Base-by-base conservation (phyloP, 1,284 basidiomycete genomes). In the Cutaneotrichosporon spelunceum region DNA sequence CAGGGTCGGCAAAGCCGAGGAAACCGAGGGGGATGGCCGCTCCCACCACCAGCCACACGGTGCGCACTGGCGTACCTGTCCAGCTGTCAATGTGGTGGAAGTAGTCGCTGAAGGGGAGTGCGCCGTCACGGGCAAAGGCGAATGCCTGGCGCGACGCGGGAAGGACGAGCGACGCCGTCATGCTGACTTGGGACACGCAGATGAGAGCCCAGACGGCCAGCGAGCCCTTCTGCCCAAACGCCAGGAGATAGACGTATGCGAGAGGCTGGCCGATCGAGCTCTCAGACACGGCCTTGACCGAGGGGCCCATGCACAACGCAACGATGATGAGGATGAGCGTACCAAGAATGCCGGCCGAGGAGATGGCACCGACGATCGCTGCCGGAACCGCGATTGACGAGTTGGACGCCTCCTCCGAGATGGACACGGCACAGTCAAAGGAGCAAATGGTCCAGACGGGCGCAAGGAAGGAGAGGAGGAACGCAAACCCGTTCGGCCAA, bases 361-460 rank as follows among this genome's bases (percentile, higher is more conserved):
- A 79, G 29, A 85, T 83, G 0, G 88, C 84, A 56, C 81, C 79
- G 45, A 89, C 82, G 29, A 91, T 89, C 6, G 88, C 87, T 23
- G 36, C 60, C 24, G 89, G 89, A 9, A 90, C 87, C n/a, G 87
- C 87, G 0, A 78, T 81, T 2, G 84, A 82, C 2, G 89, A 88
- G 70, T 90, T 90, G 3, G 82, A 68, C 10, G 75, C 75, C 72
- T 90, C 89, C 75, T 91, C 89, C 59, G 87, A 88, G 60, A 91
- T 88, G 59, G 89, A 88, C 0, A 91, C 88, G 49, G 83, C 84
- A 1, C 86, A 85, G 63, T 83, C 83, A 65, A 83, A 83, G 16
- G 74, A 77, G 64, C 80, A 83, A 56, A 91, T 88, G 0, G 89
- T 87, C 89, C 89, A 91, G 6, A 87, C 80, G 0, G 90, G 89